Evolutionary conservation across 2,329 filamentous ascomycete species (phyloP), one percentile per base, ranked within the genome.

Genomic region (Thielaviopsis musarum): DNA sequence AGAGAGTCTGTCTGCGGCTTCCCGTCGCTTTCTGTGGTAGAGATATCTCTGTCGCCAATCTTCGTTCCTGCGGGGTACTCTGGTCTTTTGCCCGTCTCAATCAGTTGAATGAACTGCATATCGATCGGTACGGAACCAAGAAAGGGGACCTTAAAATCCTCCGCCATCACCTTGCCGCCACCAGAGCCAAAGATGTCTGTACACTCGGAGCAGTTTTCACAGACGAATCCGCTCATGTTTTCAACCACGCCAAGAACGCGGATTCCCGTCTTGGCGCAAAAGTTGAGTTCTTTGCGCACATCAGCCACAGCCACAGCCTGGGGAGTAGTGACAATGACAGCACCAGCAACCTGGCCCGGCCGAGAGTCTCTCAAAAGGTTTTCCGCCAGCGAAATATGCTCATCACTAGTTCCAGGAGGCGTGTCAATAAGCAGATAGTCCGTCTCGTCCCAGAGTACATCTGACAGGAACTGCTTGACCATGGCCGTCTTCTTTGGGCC

Each of bases 401-500:
- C 93, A 71, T 98, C 93, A 62, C 87, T 93, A 1, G 93, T 98
- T 2, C 93, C 93, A 0, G 93, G 93, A 13, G 93, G 93, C 2
- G 93, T 98, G 71, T 98, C 93, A 67, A 98, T 88, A 61, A 98
- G 80, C 0, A 98, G 77, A 68, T 88, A 97, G 69, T 97, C 91
- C n/a, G 88, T 81, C 24, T 84, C 80, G 58, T 82, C 80, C 93
- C 93, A 97, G 30, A 88, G 77, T 4, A 96, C 91, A 67, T 96
- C 91, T 1, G 87, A 86, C 28, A 98, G 76, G 69, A 98, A 98
- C 70, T 98, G 93, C 49, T 91, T 83, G 61, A 98, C 89, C 93
- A 98, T 98, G 56, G 93, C 93, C 4, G 93, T 98, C 75, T 98
- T 98, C 73, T 98, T 98, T 2, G 93, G 93, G 0, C 93, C 93